Evolutionary conservation across 179 eudicot species (phyloP), one percentile per base, ranked within the genome.

Genomic region (Silene noctiflora): DNA sequence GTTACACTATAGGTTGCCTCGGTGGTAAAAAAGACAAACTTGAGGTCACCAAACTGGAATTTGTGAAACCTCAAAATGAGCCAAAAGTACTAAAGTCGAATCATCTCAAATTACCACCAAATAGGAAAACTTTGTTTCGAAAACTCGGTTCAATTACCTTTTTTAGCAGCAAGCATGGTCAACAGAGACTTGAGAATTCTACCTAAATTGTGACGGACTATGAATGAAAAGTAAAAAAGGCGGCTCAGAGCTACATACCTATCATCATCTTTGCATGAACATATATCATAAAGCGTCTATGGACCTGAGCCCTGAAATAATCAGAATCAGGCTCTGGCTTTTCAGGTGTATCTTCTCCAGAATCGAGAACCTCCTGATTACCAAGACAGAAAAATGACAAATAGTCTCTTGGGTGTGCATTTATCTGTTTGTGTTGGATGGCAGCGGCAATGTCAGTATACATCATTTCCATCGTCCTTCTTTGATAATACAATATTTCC

Each of bases 181-280:
- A n/a, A n/a, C n/a, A n/a, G 53, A 46, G 3, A 46, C 0, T 14
- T 46, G 14, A 46, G 14, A 8, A 46, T 10, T 46, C 35, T 33
- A 33, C 35, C 35, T 33, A 33, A 33, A 33, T 33, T 33, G 35
- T 33, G 6, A 33, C 6, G 6, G 35, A 33, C 35, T 33, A 4
- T 4, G 3, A 35, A 35, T 6, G 42, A 35, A 35, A 35, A 4
- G n/a, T 35, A 35, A 35, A 35, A n/a, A 35, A 4, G 42, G 42
- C 42, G 42, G 0, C 8, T 35, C 42, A 35, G 42, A 35, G 6
- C 8, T 35, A 35, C 8, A n/a, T 76, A 91, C 97, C 97, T 59
- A 91, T 91, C 97, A 91, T 91, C 89, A 86, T 91, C 78, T 91
- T 91, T 5, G 97, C 84, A 71, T 91, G 97, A 80, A 91, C 97